phyloP scores from a whole-genome alignment of 75 land plant species.

The Selaginella tamariscina region DNA sequence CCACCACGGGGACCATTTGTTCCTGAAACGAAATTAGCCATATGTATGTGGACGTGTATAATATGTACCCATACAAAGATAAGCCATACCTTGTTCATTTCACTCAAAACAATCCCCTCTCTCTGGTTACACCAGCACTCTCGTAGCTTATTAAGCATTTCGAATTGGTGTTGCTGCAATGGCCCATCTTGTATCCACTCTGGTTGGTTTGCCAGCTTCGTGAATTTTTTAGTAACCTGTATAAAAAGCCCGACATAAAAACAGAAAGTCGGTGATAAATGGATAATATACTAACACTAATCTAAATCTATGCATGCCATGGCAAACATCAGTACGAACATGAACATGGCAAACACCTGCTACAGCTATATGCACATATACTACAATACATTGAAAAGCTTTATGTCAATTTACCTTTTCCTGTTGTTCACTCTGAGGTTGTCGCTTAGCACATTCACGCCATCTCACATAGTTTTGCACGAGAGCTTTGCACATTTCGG shows the following conservation, averaged over 20 bases:
- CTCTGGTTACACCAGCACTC: conserved; percentile 35
- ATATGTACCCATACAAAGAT: not conserved
- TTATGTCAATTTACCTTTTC: conserved; percentile 34
- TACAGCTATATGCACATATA: too few species aligned
- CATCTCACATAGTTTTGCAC: conserved; percentile 52
- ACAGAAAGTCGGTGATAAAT: too few species aligned
- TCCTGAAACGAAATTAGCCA: conserved; percentile 37
- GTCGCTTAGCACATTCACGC: conserved; percentile 21
- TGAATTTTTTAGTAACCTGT: not conserved
- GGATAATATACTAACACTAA: too few species aligned
- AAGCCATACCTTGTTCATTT: conserved; percentile 40
- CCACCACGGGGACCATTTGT: conserved; percentile 27
- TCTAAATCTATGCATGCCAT: too few species aligned
- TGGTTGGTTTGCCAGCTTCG: not conserved
- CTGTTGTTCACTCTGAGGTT: conserved; percentile 12
- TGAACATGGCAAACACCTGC: too few species aligned
- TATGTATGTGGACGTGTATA: not conserved
- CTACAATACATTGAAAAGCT: too few species aligned
- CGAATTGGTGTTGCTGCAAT: conserved; percentile 17
- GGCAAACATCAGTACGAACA: not conserved
- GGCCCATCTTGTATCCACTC: conserved; percentile 14
- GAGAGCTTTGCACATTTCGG: too few species aligned
- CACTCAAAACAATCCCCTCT: conserved; percentile 55
- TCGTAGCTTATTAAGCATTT: conserved; percentile 35
- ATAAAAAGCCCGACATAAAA: too few species aligned